Percentiles rank a stretch among this genome's conserved stretches.
phyloP scores from a whole-genome alignment of 2,329 filamentous ascomycete genomes.

The Purpureocillium lavendulum region DNA sequence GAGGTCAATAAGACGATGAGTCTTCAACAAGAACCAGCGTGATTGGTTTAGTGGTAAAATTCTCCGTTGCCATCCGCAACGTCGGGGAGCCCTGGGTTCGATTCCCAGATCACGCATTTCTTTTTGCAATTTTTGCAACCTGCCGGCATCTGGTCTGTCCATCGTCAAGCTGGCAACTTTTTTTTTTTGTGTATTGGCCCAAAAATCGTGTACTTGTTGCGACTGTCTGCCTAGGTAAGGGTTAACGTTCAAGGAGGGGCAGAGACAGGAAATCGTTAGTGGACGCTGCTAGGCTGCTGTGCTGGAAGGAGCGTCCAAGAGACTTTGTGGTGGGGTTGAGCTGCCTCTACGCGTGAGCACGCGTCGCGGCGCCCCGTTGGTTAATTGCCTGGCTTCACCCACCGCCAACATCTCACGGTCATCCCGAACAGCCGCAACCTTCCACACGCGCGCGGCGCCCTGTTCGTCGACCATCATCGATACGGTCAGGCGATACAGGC shows the following conservation, averaged over 20 bases:
- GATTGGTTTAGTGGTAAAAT: constrained; percentile 23
- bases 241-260: too few species aligned
- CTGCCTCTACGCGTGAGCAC: too few species aligned
- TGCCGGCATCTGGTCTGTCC: not conserved
- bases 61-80: constrained; percentile 19
- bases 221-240: too few species aligned
- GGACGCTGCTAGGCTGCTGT: too few species aligned
- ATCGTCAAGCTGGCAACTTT: not conserved
- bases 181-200: not conserved
- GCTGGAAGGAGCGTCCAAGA: too few species aligned
- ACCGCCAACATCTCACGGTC: not conserved
- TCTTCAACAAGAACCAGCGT: constrained; percentile 7
- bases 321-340: too few species aligned
- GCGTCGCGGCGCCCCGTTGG: too few species aligned
- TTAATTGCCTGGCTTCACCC: not conserved
- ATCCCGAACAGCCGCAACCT: not conserved
- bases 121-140: constrained; percentile 4
- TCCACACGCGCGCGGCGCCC: too few species aligned
- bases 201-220: too few species aligned
- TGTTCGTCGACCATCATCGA: not conserved
- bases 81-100: constrained; percentile 21
- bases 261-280: too few species aligned
- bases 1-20: too few species aligned
- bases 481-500: not conserved
- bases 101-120: constrained; percentile 19